phyloP scores from a whole-genome alignment of 306 rosid species.

The Cicer arietinum region DNA sequence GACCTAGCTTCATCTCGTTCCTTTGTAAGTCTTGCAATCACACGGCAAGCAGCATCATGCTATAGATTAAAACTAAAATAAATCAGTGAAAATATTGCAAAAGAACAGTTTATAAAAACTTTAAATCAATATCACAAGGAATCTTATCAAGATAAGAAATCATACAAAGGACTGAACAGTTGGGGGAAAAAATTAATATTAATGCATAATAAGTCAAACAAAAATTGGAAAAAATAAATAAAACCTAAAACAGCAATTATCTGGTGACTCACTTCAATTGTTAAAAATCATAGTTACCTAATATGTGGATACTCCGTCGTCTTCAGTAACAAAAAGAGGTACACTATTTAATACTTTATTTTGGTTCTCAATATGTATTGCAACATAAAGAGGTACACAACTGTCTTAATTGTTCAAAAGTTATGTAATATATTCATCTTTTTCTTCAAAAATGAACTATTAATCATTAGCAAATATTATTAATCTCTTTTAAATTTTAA shows the following conservation, averaged over 20 bases:
- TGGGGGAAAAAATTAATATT: neutral
- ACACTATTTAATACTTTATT: neutral
- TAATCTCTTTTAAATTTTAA: neutral
- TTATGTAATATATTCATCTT: neutral
- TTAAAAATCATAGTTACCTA: neutral
- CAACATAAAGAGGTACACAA: neutral
- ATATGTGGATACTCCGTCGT: neutral
- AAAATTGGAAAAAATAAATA: neutral
- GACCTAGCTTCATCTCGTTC: constrained; percentile 93
- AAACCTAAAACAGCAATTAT: neutral
- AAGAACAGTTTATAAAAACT: neutral
- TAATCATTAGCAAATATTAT: neutral
- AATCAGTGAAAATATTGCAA: constrained; percentile 15
- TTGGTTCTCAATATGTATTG: neutral
- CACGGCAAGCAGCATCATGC: constrained; percentile 99
- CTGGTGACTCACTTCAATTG: neutral
- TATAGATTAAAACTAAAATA: constrained; percentile 47
- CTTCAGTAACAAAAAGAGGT: neutral
- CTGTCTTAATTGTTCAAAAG: neutral
- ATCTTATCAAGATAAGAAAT: neutral
- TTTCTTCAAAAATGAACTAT: neutral
- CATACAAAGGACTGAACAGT: neutral
- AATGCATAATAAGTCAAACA: constrained; percentile 20
- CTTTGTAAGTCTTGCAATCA: constrained; percentile 88
- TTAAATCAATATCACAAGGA: constrained; percentile 13